Evolutionary conservation across 129 eudicot genomes (phyloP).

Genomic region (Tagetes patula): DNA sequence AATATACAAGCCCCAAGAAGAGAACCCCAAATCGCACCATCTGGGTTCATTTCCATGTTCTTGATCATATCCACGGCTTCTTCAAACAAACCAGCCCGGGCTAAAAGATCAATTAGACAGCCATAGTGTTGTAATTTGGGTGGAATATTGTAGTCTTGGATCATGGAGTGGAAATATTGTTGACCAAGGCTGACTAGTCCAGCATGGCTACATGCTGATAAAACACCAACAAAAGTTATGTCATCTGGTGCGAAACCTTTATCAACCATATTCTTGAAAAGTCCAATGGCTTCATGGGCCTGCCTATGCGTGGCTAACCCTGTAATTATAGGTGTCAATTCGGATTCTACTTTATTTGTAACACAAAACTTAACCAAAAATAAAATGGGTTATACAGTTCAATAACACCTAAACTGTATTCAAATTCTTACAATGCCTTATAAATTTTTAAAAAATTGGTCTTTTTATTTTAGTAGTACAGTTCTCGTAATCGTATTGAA

Average conservation of each 20-base stretch:
- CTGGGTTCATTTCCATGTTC: constrained; percentile 49
- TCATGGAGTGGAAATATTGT: constrained; percentile 36
- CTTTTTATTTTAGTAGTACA: neutral
- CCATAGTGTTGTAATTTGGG: constrained; percentile 55
- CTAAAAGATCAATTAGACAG: constrained; percentile 43
- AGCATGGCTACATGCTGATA: constrained; percentile 60
- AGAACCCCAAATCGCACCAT: constrained; percentile 60
- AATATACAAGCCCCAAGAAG: constrained; percentile 47
- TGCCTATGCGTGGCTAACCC: constrained; percentile 53
- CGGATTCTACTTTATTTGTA: neutral
- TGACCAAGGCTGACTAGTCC: constrained; percentile 50
- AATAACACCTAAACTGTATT: neutral
- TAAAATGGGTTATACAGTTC: neutral
- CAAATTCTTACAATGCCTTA: neutral
- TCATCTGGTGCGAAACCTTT: constrained; percentile 50
- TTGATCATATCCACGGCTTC: constrained; percentile 41
- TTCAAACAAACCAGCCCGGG: constrained; percentile 43
- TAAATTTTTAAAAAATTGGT: neutral
- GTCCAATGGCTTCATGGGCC: constrained; percentile 38
- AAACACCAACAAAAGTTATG: constrained; percentile 38
- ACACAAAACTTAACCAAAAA: neutral
- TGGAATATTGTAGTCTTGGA: constrained; percentile 22
- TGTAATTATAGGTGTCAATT: neutral
- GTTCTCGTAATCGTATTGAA: neutral
- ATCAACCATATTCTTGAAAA: constrained; percentile 42